These are phyloP conservation scores for Ogataea allantospora DNA, from an alignment of 805 yeast genomes.

Conservation along the genomic window DNA sequence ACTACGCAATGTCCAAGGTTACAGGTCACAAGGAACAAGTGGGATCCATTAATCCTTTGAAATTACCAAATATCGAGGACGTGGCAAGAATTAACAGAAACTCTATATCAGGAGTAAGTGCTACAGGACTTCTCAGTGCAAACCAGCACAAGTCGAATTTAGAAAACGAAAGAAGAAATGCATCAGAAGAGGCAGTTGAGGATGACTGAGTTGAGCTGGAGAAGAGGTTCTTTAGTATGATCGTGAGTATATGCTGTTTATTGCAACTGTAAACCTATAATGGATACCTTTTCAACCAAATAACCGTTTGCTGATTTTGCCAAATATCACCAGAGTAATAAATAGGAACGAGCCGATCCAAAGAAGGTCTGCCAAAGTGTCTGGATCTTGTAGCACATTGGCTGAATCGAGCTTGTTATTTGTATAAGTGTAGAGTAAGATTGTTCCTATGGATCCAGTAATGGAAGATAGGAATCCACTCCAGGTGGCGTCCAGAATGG, in stretches of 20 bases:
- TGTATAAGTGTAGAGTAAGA: slow-evolving; percentile 14
- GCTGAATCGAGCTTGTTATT: slow-evolving; percentile 5
- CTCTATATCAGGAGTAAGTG: slow-evolving; percentile 49
- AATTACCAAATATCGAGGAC: slow-evolving; percentile 55
- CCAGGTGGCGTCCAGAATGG: slow-evolving; percentile 31
- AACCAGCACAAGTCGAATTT: slow-evolving; percentile 53
- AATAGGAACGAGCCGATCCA: slow-evolving; percentile 66
- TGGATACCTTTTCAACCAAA: slow-evolving; percentile 2
- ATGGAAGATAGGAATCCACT: slow-evolving; percentile 24
- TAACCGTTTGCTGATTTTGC: slow-evolving; percentile 53
- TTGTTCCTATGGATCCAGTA: slow-evolving; percentile 17
- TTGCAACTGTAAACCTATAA: slow-evolving; percentile 10
- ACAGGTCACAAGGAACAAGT: slow-evolving; percentile 42
- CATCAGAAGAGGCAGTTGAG: slow-evolving; percentile 23
- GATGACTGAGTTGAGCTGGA: slow-evolving; percentile 8
- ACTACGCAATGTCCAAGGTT: slow-evolving; percentile 80
- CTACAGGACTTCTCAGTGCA: slow-evolving; percentile 38
- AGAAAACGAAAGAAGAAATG: slow-evolving; percentile 48
- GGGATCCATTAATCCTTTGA: slow-evolving; percentile 36
- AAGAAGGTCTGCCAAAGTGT: slow-evolving; percentile 41
- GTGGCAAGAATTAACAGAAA: slow-evolving; percentile 60
- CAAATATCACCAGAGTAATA: slow-evolving; percentile 63
- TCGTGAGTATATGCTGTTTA: neutral
- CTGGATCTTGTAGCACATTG: slow-evolving; percentile 8
- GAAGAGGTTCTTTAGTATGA: slow-evolving; percentile 11